Evolutionary conservation across 305 asterid species (phyloP), one percentile per base, ranked within the genome.

Genomic region (Euphrasia arctica): DNA sequence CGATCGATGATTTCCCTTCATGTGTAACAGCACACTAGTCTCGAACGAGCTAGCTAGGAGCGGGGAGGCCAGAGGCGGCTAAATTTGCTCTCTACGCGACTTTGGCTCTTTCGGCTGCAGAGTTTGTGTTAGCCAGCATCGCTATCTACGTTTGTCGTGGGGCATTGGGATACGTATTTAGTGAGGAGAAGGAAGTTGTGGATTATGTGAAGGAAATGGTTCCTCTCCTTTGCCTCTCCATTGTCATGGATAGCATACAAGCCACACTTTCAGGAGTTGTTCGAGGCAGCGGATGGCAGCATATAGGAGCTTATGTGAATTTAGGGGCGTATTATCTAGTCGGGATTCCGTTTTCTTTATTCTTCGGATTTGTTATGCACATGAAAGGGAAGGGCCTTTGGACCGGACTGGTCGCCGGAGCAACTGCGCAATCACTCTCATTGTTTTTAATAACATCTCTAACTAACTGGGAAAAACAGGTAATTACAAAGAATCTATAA

Each of bases 281-380:
- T 8, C 74, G 94, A 71, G 94, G 88, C 0, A 72, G 78, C 4
- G 90, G 93, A 7, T 81, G 85, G 90, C 90, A 85, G 74, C 83
- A 83, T 47, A 62, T 83, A 32, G 90, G 93, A 12, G 90, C 90
- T 1, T 83, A 81, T 54, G 79, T 81, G 5, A 85, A 85, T 58
- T 72, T 83, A 0, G 93, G 84, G 1, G 67, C 93, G 0, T 85
- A 79, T 45, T 83, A 85, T 65, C 59, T 83, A 36, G 84, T 79
- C 0, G 87, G 93, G 11, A 72, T 83, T n/a, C 93, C 93, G 1
- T 60, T 74, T 3, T 82, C 90, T 3, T 65, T 79, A 31, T 49
- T 77, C 1, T 74, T 81, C 0, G 87, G 84, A 14, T 83, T 85
- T 62, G 82, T 70, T 1, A 43, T 72, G 45, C 62, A 74, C 7